Evolutionary conservation across 345 rosid species (phyloP), one percentile per base, ranked within the genome.

Genomic region (Salix brachista): DNA sequence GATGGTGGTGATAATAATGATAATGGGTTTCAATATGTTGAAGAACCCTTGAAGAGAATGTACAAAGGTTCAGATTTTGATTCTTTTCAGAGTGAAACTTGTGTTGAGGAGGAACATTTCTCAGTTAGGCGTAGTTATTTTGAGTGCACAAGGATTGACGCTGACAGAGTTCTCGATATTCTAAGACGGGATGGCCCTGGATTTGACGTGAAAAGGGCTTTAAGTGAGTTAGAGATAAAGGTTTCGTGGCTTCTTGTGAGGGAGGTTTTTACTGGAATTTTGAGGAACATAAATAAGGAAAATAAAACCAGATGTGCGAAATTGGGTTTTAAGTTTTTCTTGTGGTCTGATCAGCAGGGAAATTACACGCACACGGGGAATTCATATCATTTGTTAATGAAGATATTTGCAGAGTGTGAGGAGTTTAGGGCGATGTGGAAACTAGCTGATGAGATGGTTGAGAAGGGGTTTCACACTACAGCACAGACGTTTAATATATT

Each of bases 401-500:
- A 91, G 84, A 89, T 91, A 79, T 87, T 89, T 81, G 90, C 97
- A 2, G 89, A 89, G 23, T 89, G 96, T 69, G 93, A 87, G 18
- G 97, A 91, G 86, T 90, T 80, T 74, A 90, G 84, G 92, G 93
- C 97, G 71, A 95, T 95, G 94, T 90, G 97, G 97, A 89, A 94
- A 79, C 81, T 93, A 58, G 89, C 87, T 3, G 97, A 93, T 82
- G 97, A 93, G 84, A 95, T 93, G 99, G 83, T 84, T 37, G 85
- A 89, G 77, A 91, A 89, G 11, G 91, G 97, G 3, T 84, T 85
- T 65, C 91, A 90, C 41, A 84, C 88, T 18, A 91, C 99, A 6
- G 97, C 97, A 4, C 86, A 89, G 77, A 95, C 94, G 13, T 91
- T 95, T 81, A 93, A 93, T 79, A 84, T 91, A 62, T 83, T 95